These are phyloP conservation scores for Neopestalotiopsis rosae DNA, from an alignment of 2,329 filamentous ascomycete genomes.

Conservation along the genomic window DNA sequence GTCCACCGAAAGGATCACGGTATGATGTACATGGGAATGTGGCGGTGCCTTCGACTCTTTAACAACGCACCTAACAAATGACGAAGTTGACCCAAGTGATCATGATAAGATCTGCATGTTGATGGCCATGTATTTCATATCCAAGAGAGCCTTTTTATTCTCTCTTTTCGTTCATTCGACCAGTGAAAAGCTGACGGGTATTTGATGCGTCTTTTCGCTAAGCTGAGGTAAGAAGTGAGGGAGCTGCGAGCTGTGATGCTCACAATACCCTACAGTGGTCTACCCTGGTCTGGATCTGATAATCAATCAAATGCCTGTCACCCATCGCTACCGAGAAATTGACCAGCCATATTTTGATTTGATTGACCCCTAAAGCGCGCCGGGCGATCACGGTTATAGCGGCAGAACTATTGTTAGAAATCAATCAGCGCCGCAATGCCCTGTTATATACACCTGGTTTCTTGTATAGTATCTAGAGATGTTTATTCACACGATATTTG, in stretches of 20 bases:
- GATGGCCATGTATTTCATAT: neutral
- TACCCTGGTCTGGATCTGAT: neutral
- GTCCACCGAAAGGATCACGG: neutral
- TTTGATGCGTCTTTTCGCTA: neutral
- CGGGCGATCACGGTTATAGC: constrained; percentile 1
- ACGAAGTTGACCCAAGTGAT: neutral
- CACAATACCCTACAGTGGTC: neutral
- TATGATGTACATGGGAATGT: neutral
- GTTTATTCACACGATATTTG: neutral
- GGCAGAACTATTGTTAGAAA: constrained; percentile 1
- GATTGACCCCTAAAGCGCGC: constrained; percentile 1
- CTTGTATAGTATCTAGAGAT: neutral
- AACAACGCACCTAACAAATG: neutral
- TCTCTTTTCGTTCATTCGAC: neutral
- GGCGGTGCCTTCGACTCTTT: neutral
- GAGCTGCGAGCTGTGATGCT: neutral
- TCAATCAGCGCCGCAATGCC: neutral
- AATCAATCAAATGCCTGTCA: constrained; percentile 3
- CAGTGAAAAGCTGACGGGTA: neutral
- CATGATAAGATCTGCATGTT: neutral
- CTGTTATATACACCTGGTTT: neutral
- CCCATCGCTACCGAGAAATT: neutral
- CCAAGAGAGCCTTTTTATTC: neutral
- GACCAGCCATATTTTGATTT: neutral
- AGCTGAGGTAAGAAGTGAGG: neutral